Evolutionary conservation across 176 grass and related monocot species (phyloP).

Genomic region (Hsuehochloa calcarea): DNA sequence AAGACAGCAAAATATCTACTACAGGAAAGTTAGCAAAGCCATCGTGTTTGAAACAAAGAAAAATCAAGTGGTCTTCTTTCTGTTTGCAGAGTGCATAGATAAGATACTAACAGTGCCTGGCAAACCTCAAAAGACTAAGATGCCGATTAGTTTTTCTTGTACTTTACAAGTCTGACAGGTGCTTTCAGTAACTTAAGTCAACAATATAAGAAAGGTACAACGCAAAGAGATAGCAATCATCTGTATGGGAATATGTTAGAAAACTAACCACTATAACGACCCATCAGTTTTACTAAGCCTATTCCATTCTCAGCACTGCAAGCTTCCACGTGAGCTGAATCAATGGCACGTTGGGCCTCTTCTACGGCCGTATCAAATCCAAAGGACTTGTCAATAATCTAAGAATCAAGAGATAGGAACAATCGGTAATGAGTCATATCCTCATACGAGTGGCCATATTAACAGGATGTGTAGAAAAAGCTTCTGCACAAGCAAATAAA

Average conservation of each 20-base stretch:
- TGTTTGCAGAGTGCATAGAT: too few species aligned
- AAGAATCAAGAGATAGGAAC: constrained; percentile 30
- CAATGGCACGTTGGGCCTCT: constrained; percentile 98
- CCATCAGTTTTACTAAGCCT: constrained; percentile 97
- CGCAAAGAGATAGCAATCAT: too few species aligned
- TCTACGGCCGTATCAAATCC: constrained; percentile 97
- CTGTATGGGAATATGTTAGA: too few species aligned
- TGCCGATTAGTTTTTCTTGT: too few species aligned
- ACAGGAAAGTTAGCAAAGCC: background rate
- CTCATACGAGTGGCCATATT: background rate
- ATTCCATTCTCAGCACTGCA: constrained; percentile 94
- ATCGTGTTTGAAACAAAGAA: constrained; percentile 12
- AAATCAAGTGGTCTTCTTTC: background rate
- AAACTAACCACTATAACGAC: constrained; percentile 94
- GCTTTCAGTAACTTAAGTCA: too few species aligned
- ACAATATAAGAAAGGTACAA: too few species aligned
- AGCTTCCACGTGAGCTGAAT: constrained; percentile 96
- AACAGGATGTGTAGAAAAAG: constrained; percentile 5
- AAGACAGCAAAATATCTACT: background rate
- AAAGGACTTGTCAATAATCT: constrained; percentile 99
- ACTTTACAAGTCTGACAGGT: too few species aligned
- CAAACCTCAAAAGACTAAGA: too few species aligned
- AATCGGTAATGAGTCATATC: background rate
- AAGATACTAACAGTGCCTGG: too few species aligned
- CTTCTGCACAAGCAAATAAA: background rate